Percentiles rank a stretch among this genome's conserved stretches.
Evolutionary conservation across 371 early-diverging fungal genomes (phyloP).

Genomic region (Mucor sp.): DNA sequence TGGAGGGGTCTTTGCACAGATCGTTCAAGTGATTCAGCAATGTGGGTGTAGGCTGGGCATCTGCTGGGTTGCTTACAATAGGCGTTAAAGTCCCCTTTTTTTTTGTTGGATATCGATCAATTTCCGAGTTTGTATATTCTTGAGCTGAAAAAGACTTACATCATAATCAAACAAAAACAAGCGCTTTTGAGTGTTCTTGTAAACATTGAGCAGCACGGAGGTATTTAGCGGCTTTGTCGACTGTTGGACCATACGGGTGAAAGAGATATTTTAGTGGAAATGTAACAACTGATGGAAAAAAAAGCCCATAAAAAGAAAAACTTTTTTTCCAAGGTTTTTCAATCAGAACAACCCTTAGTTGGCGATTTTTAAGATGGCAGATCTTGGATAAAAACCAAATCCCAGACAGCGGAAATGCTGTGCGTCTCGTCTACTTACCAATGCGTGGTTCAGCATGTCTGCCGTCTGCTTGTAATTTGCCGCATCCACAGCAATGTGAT

Average conservation of each 20-base stretch:
- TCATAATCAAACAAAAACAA: constrained; percentile 30
- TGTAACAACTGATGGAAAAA: constrained; percentile 1
- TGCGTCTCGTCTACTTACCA: constrained; percentile 6
- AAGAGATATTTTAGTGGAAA: background rate
- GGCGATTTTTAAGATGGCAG: constrained; percentile 3
- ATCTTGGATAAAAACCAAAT: constrained; percentile 1
- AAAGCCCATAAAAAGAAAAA: constrained; percentile 4
- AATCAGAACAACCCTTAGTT: background rate
- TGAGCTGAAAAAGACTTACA: constrained; percentile 11
- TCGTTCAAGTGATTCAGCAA: constrained; percentile 64
- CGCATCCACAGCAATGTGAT: background rate
- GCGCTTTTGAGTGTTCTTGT: constrained; percentile 20
- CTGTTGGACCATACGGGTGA: constrained; percentile 1
- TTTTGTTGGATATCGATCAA: constrained; percentile 20
- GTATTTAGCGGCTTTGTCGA: constrained; percentile 17
- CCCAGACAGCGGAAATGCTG: background rate
- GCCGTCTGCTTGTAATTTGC: background rate
- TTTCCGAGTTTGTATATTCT: background rate
- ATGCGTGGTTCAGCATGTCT: background rate
- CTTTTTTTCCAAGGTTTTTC: constrained; percentile 9
- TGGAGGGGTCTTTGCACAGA: constrained; percentile 77
- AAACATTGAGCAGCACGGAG: constrained; percentile 11
- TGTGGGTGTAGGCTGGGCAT: constrained; percentile 71
- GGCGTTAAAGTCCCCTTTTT: constrained; percentile 78
- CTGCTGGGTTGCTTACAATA: constrained; percentile 75